A percentile compares a stretch with the other conserved stretches of the same genome.
These are phyloP conservation scores for Fusarium nygamai DNA, from an alignment of 2,329 filamentous ascomycete species.

Conservation along the genomic window DNA sequence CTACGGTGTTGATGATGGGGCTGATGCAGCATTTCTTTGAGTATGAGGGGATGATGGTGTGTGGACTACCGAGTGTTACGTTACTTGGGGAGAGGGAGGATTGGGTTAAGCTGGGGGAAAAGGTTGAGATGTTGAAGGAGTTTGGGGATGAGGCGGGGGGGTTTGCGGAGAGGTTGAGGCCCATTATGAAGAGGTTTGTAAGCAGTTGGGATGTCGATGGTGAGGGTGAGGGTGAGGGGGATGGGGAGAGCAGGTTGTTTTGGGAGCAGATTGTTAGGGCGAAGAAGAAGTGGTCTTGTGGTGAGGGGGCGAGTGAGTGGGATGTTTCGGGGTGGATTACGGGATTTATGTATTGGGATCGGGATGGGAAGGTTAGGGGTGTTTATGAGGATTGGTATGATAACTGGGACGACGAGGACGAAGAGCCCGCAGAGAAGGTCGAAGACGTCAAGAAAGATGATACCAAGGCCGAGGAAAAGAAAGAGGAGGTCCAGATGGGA, in stretches of 20 bases:
- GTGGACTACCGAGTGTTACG: conserved; percentile 56
- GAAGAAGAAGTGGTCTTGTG: conserved; percentile 44
- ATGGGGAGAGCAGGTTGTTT: conserved; percentile 48
- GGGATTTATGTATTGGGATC: conserved; percentile 58
- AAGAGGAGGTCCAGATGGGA: not conserved
- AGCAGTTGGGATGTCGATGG: conserved; percentile 53
- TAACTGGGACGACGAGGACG: not conserved
- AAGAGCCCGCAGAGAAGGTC: not conserved
- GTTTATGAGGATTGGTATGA: not conserved
- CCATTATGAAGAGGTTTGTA: conserved; percentile 58
- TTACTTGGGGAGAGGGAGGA: conserved; percentile 52
- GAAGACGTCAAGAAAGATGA: not conserved
- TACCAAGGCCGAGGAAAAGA: not conserved
- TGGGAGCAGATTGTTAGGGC: conserved; percentile 56
- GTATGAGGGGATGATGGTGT: conserved; percentile 50
- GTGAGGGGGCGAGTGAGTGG: conserved; percentile 47
- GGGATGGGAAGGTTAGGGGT: conserved; percentile 43
- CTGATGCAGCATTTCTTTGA: conserved; percentile 53
- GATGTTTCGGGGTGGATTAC: conserved; percentile 60
- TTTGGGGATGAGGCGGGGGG: conserved; percentile 55
- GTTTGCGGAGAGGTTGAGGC: conserved; percentile 53
- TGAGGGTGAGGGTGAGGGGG: not conserved
- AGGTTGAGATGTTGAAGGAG: conserved; percentile 54
- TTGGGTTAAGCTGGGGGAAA: conserved; percentile 53
- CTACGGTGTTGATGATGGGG: conserved; percentile 57